phyloP scores from a whole-genome alignment of 306 rosid genomes.

The Ochetophila trinervis region DNA sequence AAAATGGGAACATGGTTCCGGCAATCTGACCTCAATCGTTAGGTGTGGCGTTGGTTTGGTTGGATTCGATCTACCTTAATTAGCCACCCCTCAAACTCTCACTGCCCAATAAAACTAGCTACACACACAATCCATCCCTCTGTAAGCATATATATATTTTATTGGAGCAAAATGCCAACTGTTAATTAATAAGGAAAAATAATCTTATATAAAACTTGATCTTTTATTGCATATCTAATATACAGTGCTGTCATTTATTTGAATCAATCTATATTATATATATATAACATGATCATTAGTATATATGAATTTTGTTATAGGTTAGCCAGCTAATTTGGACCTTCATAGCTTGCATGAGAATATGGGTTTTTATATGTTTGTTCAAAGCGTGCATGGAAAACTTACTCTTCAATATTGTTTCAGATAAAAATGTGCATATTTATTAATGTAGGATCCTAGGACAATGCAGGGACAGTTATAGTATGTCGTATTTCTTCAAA shows the following conservation, averaged over 20 bases:
- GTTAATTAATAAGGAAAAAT: too few relatives aligned
- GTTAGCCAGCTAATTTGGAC: constrained; percentile 12
- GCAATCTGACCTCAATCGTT: constrained; percentile 65
- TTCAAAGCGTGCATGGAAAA: background rate
- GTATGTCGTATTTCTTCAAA: background rate
- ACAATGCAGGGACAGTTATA: background rate
- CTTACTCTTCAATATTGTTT: too few relatives aligned
- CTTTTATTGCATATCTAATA: too few relatives aligned
- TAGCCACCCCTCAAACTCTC: constrained; percentile 14
- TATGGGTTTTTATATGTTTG: background rate
- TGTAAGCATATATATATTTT: too few relatives aligned
- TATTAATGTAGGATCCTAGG: background rate
- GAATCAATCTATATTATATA: background rate
- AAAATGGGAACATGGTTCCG: constrained; percentile 61
- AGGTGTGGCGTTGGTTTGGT: constrained; percentile 50
- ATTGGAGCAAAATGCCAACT: too few relatives aligned
- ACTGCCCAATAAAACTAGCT: constrained; percentile 26
- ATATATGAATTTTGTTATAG: background rate
- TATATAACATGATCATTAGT: background rate
- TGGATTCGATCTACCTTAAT: constrained; percentile 38
- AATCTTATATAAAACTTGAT: too few relatives aligned
- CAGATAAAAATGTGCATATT: too few relatives aligned
- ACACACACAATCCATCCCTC: background rate
- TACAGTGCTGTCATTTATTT: constrained; percentile 14
- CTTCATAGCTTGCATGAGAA: background rate